phyloP scores from a whole-genome alignment of 352 stramenopile genomes.

The Phytopythium mirpurense region DNA sequence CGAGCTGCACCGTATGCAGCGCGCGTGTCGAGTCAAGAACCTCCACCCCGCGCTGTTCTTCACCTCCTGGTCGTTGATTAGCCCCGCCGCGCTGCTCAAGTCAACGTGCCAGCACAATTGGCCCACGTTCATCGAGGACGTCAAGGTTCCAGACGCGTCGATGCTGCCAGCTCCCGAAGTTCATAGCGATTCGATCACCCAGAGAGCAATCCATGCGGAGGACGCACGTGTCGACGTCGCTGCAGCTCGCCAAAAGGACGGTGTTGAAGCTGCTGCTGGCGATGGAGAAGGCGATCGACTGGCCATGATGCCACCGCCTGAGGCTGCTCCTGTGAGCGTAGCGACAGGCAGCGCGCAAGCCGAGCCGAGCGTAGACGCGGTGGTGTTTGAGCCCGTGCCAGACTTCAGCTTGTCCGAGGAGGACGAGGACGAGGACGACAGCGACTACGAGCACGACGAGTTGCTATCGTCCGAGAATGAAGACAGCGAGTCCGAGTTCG shows the following conservation, averaged over 20 bases:
- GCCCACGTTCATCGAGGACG: constrained; percentile 64
- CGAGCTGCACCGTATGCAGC: neutral
- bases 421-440: constrained; percentile 67
- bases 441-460: constrained; percentile 82
- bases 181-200: neutral
- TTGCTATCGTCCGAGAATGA: constrained; percentile 67
- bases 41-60: constrained; percentile 82
- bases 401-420: constrained; percentile 16
- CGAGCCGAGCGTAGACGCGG: constrained; percentile 8
- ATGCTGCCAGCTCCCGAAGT: neutral
- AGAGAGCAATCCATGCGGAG: neutral
- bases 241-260: neutral
- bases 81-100: constrained; percentile 47
- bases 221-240: neutral
- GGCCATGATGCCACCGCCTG: neutral
- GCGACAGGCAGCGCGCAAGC: neutral
- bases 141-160: constrained; percentile 4
- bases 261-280: neutral
- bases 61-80: constrained; percentile 78
- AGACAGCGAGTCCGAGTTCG: constrained; percentile 73
- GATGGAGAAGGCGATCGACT: neutral
- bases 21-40: constrained; percentile 33
- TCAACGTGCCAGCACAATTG: constrained; percentile 83
- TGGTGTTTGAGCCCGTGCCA: constrained; percentile 9
- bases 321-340: neutral